Evolutionary conservation across 495 filamentous ascomycete genomes (phyloP), one percentile per base, ranked within the genome.

Genomic region (Thermochaetoides thermophila): DNA sequence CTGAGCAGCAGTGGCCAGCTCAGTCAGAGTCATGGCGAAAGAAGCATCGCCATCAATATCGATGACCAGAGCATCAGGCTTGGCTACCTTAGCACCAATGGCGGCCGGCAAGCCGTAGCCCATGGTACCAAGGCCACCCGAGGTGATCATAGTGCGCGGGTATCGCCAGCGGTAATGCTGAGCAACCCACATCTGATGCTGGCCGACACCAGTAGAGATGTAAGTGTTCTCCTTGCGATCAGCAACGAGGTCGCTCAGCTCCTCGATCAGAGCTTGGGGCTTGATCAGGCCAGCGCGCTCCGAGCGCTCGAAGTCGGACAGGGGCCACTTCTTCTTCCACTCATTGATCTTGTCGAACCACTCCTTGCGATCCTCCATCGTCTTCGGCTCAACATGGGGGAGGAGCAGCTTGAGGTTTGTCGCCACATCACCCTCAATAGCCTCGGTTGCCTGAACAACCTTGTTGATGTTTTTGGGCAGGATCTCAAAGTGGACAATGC

Each of bases 131-230:
- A 92, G 69, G 40, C 85, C 84, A 48, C 85, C 85, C 8, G 84
- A 93, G 10, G 85, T 87, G 55, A 92, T 74, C 74, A 92, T 80
- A 33, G 81, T 79, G 24, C 86, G 73, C 15, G 84, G 84, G 42
- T 83, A 56, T 23, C 79, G 66, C 85, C 86, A 96, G 34, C 84
- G 74, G 66, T 80, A 96, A 57, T 93, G 83, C 59, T 96, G 84
- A 7, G 84, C 85, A 6, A 80, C 64, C 87, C 87, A 94, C 87
- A 96, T 95, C 60, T 94, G 87, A 53, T 95, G 86, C 52, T 94
- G 85, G 21, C 87, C 86, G 20, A 94, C 86, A 45, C 86, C 86
- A 1, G 85, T 95, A 4, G 84, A 58, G 49, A 96, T 89, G 49
- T 89, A 72, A 9, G 81, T 89, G 34, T 73, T 61, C 8, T 87